Evolutionary conservation across 257 asterid species (phyloP), one percentile per base, ranked within the genome.

Genomic region (Thymus quinquecostatus): DNA sequence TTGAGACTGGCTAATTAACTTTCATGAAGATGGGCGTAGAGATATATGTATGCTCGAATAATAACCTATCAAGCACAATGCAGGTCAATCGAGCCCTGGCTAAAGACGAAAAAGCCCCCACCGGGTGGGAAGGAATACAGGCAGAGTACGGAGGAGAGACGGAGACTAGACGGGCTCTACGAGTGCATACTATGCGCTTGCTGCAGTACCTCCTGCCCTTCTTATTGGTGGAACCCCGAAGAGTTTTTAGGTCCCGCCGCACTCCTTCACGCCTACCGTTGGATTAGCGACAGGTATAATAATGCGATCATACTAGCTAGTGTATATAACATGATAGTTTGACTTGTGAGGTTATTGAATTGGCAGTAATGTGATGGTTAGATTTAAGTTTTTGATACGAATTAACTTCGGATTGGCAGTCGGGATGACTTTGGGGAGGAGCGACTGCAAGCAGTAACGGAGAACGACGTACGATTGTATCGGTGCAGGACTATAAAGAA

Each of bases 191-290:
- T 91, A 3, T 87, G 97, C 71, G 93, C 96, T 72, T 91, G 91
- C 21, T 86, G 96, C 66, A 82, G 77, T 34, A 72, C 97, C 14
- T 87, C 92, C 0, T 87, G 96, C 82, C 97, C 96, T 6, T 86
- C 95, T 9, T 91, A 91, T 67, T 91, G 96, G 97, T 91, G 97
- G 96, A 86, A 87, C 69, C 95, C 95, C 0, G 97, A 91, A 71
- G 77, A 87, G 84, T 89, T 83, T 70, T 80, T 47, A 5, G 95
- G 97, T 10, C 92, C 97, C 0, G 95, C 96, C 0, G 80, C 95
- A 0, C 60, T 91, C 10, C 88, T 91, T 67, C 95, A 89, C 33
- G 87, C 96, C 6, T 87, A 84, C 51, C 85, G 97, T n/a, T 91
- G 96, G 97, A 77, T 89, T 38, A 49, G 79, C 0, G 95, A 91